Base-by-base conservation (phyloP, 2,329 filamentous ascomycete species). In the Orbilia javanica region DNA sequence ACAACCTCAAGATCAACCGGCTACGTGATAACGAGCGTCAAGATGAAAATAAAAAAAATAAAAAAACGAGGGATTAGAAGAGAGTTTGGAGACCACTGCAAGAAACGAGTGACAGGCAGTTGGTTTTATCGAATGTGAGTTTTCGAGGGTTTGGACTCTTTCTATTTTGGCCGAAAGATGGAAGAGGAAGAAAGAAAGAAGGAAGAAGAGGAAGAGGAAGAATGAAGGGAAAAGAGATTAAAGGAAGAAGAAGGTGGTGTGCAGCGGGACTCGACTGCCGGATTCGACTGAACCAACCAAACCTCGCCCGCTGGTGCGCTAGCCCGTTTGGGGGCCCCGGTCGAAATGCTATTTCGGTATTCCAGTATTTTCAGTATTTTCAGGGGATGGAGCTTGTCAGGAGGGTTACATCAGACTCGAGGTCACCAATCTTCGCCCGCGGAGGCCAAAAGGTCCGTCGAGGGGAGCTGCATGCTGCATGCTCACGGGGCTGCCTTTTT, bases 91-190 rank as follows among this genome's bases (percentile, higher is more conserved):
- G 18, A 20, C 50, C 52, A 79, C 42, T 48, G 79, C 22, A 68
- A 81, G 34, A 80, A 80, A 78, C 74, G 74, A 78, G 72, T 78
- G 74, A 22, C 74, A 78, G 64, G 74, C 74, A 68, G 67, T 44
- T 72, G 67, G 15, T 42, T 48, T n/a, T 44, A 20, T 11, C n/a
- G n/a, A n/a, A n/a, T n/a, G n/a, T n/a, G n/a, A n/a, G n/a, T n/a
- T n/a, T n/a, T n/a, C n/a, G n/a, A n/a, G n/a, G n/a, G n/a, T n/a
- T n/a, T n/a, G n/a, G n/a, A n/a, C n/a, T n/a, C n/a, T n/a, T 63
- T 25, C 57, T 57, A 4, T 13, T 42, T 42, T 39, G 25, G 42
- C 18, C 13, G 27, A 46, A 64, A 27, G 50, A 39, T 39, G 20
- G 55, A 22, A 34, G 52, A 48, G 55, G 31, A 62, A 13, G 48